phyloP scores from a whole-genome alignment of 306 rosid genomes.

The Lathyrus tuberosus region DNA sequence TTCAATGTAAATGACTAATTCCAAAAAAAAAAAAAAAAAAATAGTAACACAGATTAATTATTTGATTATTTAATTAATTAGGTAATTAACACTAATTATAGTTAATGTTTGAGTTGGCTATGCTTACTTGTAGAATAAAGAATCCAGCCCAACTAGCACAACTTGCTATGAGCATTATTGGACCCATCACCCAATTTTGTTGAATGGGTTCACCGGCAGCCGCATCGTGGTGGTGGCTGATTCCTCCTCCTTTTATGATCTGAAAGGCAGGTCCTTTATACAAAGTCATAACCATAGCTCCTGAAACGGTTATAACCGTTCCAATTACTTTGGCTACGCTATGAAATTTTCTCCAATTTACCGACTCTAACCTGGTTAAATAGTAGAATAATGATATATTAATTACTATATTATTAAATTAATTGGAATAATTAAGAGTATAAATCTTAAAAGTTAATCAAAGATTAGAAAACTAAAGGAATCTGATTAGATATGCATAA shows the following conservation, averaged over 20 bases:
- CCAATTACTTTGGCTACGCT: conserved; percentile 88
- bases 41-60: background rate
- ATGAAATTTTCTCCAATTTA: conserved; percentile 63
- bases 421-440: conserved; percentile 6
- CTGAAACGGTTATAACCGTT: conserved; percentile 73
- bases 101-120: background rate
- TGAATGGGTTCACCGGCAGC: conserved; percentile 42
- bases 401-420: background rate
- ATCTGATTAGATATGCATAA: conserved; percentile 38
- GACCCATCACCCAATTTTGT: conserved; percentile 76
- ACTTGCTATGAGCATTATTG: conserved; percentile 69
- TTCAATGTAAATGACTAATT: conserved; percentile 82
- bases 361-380: conserved; percentile 72
- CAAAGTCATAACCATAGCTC: conserved; percentile 97
- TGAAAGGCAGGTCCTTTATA: conserved; percentile 87
- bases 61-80: conserved; percentile 5
- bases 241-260: conserved; percentile 52
- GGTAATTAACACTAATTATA: background rate
- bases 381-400: background rate
- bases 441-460: conserved; percentile 4
- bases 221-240: conserved; percentile 23
- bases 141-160: conserved; percentile 83
- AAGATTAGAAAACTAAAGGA: conserved; percentile 11
- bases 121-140: conserved; percentile 88
- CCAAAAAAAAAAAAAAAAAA: background rate